These are phyloP conservation scores for Ogataea salicorniae DNA, from an alignment of 805 yeast genomes.

Conservation along the genomic window DNA sequence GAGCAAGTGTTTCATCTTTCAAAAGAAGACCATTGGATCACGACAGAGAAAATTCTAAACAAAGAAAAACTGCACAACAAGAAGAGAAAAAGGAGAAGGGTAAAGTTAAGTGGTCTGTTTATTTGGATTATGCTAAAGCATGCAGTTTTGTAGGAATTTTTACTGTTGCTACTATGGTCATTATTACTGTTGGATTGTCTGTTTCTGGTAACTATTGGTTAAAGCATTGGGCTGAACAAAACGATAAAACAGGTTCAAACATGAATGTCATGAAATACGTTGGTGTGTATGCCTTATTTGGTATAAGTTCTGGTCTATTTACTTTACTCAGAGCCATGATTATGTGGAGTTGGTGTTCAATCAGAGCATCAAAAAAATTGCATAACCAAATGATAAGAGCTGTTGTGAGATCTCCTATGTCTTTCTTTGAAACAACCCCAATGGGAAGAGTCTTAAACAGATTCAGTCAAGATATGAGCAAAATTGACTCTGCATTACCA, in stretches of 20 bases:
- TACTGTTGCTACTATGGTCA: constrained; percentile 32
- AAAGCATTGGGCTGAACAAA: constrained; percentile 62
- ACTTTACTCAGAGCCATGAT: constrained; percentile 41
- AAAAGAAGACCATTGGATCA: constrained; percentile 32
- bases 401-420: constrained; percentile 57
- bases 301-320: constrained; percentile 46
- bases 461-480: constrained; percentile 57
- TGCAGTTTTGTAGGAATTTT: constrained; percentile 49
- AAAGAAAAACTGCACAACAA: constrained; percentile 39
- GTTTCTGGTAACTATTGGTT: constrained; percentile 56
- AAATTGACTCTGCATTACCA: constrained; percentile 55
- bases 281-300: constrained; percentile 50
- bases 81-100: constrained; percentile 56
- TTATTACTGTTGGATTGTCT: constrained; percentile 24
- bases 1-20: constrained; percentile 64
- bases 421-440: constrained; percentile 66
- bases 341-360: constrained; percentile 46
- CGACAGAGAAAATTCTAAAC: constrained; percentile 21
- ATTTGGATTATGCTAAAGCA: constrained; percentile 51
- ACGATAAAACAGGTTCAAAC: constrained; percentile 39
- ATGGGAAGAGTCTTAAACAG: constrained; percentile 61
- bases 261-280: constrained; percentile 41
- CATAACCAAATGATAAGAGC: constrained; percentile 54
- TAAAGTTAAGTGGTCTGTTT: constrained; percentile 49
- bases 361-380: constrained; percentile 49